Conservation (phyloP, 2,329 filamentous ascomycete genomes). For the Dactylellina cionopaga region DNA sequence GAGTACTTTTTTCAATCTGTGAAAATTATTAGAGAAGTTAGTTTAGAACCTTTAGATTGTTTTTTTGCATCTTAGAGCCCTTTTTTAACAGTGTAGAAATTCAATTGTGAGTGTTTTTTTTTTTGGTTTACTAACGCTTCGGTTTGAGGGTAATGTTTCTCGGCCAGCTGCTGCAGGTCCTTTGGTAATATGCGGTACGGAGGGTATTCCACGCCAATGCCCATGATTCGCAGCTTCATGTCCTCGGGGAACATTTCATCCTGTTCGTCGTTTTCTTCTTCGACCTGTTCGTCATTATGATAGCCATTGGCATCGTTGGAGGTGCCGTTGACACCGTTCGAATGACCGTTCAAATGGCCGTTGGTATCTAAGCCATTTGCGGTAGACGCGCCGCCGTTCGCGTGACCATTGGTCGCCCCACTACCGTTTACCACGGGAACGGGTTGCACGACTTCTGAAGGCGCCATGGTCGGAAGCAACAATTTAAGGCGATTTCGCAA, state of each 20-base stretch:
- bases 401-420: slow-evolving; percentile 3
- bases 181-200: slow-evolving; percentile 66
- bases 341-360: neutral
- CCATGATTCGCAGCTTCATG: slow-evolving; percentile 71
- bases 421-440: neutral
- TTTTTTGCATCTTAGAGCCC: no score
- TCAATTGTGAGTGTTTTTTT: no score
- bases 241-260: slow-evolving; percentile 60
- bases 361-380: slow-evolving; percentile 1
- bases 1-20: slow-evolving; percentile 71
- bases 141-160: slow-evolving; percentile 70
- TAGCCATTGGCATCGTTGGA: slow-evolving; percentile 1
- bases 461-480: no score
- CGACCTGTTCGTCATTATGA: neutral
- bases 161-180: slow-evolving; percentile 66
- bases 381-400: neutral
- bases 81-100: no score
- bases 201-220: slow-evolving; percentile 71
- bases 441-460: slow-evolving; percentile 10
- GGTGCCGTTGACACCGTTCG: neutral
- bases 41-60: neutral
- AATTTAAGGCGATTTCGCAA: no score
- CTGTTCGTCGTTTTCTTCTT: slow-evolving; percentile 32
- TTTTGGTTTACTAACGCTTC: slow-evolving; percentile 63
- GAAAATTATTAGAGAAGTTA: neutral